Conservation (phyloP, 352 stramenopile genomes). For the Phytophthora fragariae region DNA sequence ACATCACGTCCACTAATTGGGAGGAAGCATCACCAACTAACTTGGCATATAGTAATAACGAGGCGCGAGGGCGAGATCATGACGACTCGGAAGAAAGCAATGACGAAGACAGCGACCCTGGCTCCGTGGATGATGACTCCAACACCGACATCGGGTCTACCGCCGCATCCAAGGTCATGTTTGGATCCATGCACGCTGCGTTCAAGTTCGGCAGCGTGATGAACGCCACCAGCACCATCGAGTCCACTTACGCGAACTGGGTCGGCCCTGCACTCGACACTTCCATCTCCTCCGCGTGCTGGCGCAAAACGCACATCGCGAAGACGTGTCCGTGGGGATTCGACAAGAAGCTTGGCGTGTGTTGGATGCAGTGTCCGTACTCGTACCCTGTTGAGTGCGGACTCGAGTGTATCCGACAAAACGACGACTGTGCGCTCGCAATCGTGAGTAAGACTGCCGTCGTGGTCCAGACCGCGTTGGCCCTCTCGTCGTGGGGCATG, state of each 20-base stretch:
- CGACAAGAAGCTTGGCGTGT: slow-evolving; percentile 36
- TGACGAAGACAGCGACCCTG: slow-evolving; percentile 9
- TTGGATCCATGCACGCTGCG: slow-evolving; percentile 18
- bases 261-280: slow-evolving; percentile 24
- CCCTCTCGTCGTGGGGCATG: slow-evolving; percentile 29
- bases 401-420: slow-evolving; percentile 53
- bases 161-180: background rate
- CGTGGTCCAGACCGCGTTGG: slow-evolving; percentile 35
- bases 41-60: background rate
- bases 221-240: slow-evolving; percentile 40
- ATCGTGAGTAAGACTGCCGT: slow-evolving; percentile 45
- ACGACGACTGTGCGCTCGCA: slow-evolving; percentile 42
- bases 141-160: background rate
- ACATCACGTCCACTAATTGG: background rate
- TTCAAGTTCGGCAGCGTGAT: slow-evolving; percentile 36
- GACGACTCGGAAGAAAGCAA: slow-evolving; percentile 16
- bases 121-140: background rate
- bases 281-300: slow-evolving; percentile 37
- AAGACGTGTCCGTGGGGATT: slow-evolving; percentile 47
- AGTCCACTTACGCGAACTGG: slow-evolving; percentile 44
- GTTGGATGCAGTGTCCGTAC: slow-evolving; percentile 53
- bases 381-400: slow-evolving; percentile 54
- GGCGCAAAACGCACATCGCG: slow-evolving; percentile 46
- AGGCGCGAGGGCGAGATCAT: slow-evolving; percentile 5
- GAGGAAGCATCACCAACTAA: background rate